A percentile compares a stretch with the other conserved stretches of the same genome.
These are phyloP conservation scores for Annulohypoxylon nitens DNA, from an alignment of 495 filamentous ascomycete species.

Conservation along the genomic window DNA sequence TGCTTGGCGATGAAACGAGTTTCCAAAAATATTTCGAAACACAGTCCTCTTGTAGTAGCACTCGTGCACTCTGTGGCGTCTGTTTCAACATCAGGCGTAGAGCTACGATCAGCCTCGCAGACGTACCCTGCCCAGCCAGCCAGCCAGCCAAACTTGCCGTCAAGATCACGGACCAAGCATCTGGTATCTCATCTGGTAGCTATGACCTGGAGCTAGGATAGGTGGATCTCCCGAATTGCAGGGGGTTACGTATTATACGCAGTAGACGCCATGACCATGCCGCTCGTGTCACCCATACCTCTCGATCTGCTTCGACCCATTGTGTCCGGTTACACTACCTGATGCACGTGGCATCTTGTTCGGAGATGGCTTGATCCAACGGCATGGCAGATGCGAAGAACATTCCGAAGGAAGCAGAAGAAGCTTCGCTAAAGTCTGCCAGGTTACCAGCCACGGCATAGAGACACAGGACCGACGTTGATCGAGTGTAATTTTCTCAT, in stretches of 20 bases:
- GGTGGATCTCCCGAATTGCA: conserved; percentile 24
- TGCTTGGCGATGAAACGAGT: background rate
- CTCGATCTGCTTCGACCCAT: conserved; percentile 1
- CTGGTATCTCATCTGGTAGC: background rate
- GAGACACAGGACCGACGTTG: background rate
- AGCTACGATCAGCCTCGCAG: conserved; percentile 7
- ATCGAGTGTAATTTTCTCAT: background rate
- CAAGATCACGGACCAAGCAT: background rate
- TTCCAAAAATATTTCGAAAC: conserved; percentile 46
- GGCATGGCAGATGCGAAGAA: conserved; percentile 15
- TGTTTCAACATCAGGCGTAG: conserved; percentile 19
- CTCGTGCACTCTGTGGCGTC: conserved; percentile 8
- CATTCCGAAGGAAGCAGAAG: conserved; percentile 4
- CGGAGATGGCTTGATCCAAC: conserved; percentile 18
- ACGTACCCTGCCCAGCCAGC: background rate
- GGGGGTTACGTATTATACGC: conserved; percentile 19
- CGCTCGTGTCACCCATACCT: conserved; percentile 5
- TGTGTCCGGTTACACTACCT: conserved; percentile 41
- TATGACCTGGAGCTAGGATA: conserved; percentile 8
- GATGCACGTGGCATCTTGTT: conserved; percentile 33
- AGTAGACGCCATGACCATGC: conserved; percentile 12
- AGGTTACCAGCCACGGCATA: background rate
- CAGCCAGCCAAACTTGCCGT: background rate
- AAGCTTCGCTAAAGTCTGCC: background rate
- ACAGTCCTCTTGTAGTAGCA: background rate